phyloP scores from a whole-genome alignment of 148 eudicot species.

The Nyssa sinensis region DNA sequence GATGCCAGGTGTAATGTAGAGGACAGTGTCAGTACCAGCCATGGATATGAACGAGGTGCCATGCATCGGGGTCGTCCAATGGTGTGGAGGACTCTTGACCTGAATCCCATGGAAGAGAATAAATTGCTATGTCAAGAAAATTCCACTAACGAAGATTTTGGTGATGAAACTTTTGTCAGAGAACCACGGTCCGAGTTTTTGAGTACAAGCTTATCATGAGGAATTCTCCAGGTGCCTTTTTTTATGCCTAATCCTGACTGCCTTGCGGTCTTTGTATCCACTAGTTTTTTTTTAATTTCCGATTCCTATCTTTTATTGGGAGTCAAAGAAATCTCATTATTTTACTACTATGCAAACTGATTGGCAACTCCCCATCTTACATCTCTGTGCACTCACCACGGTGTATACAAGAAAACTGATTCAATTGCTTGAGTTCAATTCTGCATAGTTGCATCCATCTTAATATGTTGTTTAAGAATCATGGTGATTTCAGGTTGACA shows the following conservation, averaged over 20 bases:
- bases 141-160: slow-evolving; percentile 54
- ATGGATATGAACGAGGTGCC: slow-evolving; percentile 35
- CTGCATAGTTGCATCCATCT: too few species aligned
- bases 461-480: too few species aligned
- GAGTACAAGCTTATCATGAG: slow-evolving; percentile 29
- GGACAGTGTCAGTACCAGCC: slow-evolving; percentile 37
- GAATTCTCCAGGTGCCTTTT: slow-evolving; percentile 30
- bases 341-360: too few species aligned
- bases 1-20: slow-evolving; percentile 35
- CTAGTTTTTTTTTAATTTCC: too few species aligned
- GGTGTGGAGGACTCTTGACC: slow-evolving; percentile 34
- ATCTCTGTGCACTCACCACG: too few species aligned
- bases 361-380: too few species aligned
- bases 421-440: too few species aligned
- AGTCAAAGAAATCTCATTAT: too few species aligned
- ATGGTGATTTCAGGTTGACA: too few species aligned
- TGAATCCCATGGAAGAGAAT: slow-evolving; percentile 35
- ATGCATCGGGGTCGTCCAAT: slow-evolving; percentile 25
- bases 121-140: slow-evolving; percentile 49
- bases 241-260: neutral
- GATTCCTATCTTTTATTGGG: too few species aligned
- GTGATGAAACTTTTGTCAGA: slow-evolving; percentile 42
- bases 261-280: neutral
- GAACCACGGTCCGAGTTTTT: slow-evolving; percentile 35
- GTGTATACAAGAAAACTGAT: too few species aligned